Base-by-base conservation (phyloP, 2,329 filamentous ascomycete genomes). In the Cytospora schulzeri region DNA sequence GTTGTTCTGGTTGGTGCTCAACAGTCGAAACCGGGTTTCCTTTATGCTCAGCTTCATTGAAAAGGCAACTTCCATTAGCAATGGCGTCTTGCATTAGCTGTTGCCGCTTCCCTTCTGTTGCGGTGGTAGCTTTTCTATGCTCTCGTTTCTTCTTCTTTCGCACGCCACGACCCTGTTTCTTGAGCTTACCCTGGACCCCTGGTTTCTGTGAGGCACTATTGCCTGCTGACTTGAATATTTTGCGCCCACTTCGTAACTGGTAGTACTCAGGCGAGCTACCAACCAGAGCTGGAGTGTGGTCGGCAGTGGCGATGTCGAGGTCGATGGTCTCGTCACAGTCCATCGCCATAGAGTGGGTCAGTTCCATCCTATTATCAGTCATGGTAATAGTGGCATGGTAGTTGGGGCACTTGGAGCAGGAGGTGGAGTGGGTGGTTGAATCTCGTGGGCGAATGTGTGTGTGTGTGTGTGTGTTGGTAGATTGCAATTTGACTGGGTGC, bases 11-110 rank as follows among this genome's bases (percentile, higher is more conserved):
- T 14, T 24, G 11, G 7, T 24, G 19, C 14, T 14, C 38, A 5
- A 1, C 28, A 19, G 11, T 4, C 3, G 8, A 41, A 6, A 4
- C 2, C 2, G 31, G 4, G n/a, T 2, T 28, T 2, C 17, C 11
- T 7, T 8, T 2, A 9, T 4, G 7, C 8, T 41, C 4, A 7
- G 14, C 5, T 4, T 1, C 6, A 14, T 22, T 28, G n/a, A 61
- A 1, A 14, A 33, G 24, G 33, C 19, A 48, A 48, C n/a, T 61
- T 14, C 51, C 28, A 2, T 45, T 24, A 4, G n/a, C 9, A 4
- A 61, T 35, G 14, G 59, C 59, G 1, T 24, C 12, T 4, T n/a
- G n/a, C 19, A 61, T 5, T 6, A 24, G 38, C 8, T 17, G 35
- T 26, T 28, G 26, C 26, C 48, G 56, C n/a, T 58, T 24, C 4